Evolutionary conservation across 2,329 filamentous ascomycete genomes (phyloP), one percentile per base, ranked within the genome.

Genomic region (Cordyceps militaris): DNA sequence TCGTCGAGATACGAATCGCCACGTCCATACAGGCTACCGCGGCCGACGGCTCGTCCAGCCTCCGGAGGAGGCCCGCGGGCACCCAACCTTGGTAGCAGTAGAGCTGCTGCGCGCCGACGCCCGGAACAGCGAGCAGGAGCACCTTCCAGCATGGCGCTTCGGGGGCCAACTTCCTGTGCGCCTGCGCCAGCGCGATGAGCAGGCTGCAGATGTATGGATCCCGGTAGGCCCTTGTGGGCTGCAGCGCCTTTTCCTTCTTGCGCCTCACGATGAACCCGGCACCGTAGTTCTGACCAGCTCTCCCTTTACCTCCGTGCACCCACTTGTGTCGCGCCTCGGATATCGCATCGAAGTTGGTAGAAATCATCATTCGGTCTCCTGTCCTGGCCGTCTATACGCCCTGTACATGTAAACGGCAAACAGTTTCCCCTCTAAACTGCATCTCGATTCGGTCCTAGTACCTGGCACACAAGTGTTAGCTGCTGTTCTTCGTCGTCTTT

Each of bases 161-260:
- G 14, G 50, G 50, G 2, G 23, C 36, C 16, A 53, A 51, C 16
- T 38, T 51, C 48, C 48, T 51, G 14, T 51, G 32, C 32, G 48
- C 48, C 32, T 51, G 14, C 14, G 34, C 49, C 16, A 51, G 34
- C 32, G 49, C 49, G 23, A 51, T 30, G 24, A 51, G 34, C 9
- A 51, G 34, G 50, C 50, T 53, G n/a, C 36, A 32, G 10, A 53
- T 53, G 36, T 53, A 53, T 24, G 50, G 50, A 43, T 43, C 50
- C 36, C 34, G 34, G 32, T 43, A 43, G 24, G 36, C 50, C 23
- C 36, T 42, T 19, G 10, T 32, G 24, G 50, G 50, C 36, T 53
- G 36, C 24, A 53, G n/a, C 24, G 26, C 36, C 24, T 32, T 53
- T 23, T 53, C 26, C 50, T 43, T 43, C 24, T 32, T 43, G n/a